Conservation (phyloP, 2,329 filamentous ascomycete genomes). For the Hymenoscyphus occultus region DNA sequence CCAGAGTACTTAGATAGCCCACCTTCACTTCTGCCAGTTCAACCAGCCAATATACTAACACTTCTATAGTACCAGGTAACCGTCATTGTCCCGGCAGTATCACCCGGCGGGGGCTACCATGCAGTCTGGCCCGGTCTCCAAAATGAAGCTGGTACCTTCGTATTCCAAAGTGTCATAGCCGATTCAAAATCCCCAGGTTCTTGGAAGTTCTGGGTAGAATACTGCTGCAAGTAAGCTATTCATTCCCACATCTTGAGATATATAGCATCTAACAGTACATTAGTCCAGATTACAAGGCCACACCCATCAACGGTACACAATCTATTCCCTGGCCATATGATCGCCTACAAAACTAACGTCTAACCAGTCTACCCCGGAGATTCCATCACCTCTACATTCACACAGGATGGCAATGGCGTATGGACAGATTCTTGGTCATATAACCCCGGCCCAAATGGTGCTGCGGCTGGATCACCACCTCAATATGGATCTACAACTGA, state of each 20-base stretch:
- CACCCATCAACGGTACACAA: constrained; percentile 17
- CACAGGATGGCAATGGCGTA: constrained; percentile 15
- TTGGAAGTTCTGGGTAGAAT: constrained; percentile 28
- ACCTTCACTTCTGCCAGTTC: neutral
- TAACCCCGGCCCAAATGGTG: constrained; percentile 18
- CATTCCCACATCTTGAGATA: neutral
- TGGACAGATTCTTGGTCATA: constrained; percentile 27
- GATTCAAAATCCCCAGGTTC: constrained; percentile 23
- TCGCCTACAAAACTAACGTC: neutral
- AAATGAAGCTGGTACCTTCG: constrained; percentile 19
- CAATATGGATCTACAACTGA: constrained; percentile 22
- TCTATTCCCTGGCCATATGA: neutral
- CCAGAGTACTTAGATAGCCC: constrained; percentile 14
- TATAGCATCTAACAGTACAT: constrained; percentile 5
- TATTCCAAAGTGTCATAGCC: constrained; percentile 25
- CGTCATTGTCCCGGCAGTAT: constrained; percentile 23
- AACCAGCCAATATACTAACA: neutral
- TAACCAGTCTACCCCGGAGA: constrained; percentile 26
- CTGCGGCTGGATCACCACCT: constrained; percentile 16
- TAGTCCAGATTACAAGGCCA: constrained; percentile 23
- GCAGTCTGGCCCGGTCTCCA: constrained; percentile 24
- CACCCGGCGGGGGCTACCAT: constrained; percentile 18
- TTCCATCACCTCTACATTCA: constrained; percentile 24
- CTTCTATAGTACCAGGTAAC: constrained; percentile 21
- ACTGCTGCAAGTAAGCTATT: constrained; percentile 25